phyloP scores from a whole-genome alignment of 495 filamentous ascomycete genomes.

The Paragyromitra xinjiangensis region DNA sequence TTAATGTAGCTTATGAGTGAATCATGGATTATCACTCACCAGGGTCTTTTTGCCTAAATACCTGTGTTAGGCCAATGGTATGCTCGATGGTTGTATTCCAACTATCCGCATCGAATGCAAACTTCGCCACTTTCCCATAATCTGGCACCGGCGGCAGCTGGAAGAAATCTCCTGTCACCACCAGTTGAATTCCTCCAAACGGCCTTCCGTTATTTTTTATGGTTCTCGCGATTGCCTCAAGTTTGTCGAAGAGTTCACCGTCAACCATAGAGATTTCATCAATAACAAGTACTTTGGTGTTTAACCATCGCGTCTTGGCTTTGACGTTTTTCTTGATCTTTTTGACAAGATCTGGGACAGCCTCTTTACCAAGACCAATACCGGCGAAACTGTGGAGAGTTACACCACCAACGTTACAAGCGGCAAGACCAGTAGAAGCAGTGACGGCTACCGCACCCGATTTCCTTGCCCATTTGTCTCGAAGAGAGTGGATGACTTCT shows the following conservation, averaged over 20 bases:
- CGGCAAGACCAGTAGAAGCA: constrained; percentile 93
- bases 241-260: constrained; percentile 94
- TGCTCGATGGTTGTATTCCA: constrained; percentile 94
- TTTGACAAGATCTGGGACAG: constrained; percentile 80
- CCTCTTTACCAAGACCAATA: constrained; percentile 93
- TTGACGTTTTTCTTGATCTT: constrained; percentile 92
- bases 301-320: constrained; percentile 85
- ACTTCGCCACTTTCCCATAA: constrained; percentile 74
- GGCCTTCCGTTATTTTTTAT: constrained; percentile 86
- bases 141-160: constrained; percentile 95
- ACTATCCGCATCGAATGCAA: constrained; percentile 88
- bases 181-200: constrained; percentile 94
- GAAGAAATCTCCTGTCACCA: constrained; percentile 98
- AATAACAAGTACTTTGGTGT: constrained; percentile 83
- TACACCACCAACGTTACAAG: constrained; percentile 95
- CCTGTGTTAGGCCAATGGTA: constrained; percentile 92
- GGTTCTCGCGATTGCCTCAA: constrained; percentile 84
- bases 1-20: background rate
- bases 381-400: constrained; percentile 96
- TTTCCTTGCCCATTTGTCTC: constrained; percentile 75
- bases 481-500: constrained; percentile 82
- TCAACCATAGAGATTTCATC: constrained; percentile 99
- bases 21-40: constrained; percentile 61
- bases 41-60: constrained; percentile 95
- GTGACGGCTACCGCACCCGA: constrained; percentile 88